phyloP scores from a whole-genome alignment of 1,284 basidiomycete species.

The Coniferiporia weirii region DNA sequence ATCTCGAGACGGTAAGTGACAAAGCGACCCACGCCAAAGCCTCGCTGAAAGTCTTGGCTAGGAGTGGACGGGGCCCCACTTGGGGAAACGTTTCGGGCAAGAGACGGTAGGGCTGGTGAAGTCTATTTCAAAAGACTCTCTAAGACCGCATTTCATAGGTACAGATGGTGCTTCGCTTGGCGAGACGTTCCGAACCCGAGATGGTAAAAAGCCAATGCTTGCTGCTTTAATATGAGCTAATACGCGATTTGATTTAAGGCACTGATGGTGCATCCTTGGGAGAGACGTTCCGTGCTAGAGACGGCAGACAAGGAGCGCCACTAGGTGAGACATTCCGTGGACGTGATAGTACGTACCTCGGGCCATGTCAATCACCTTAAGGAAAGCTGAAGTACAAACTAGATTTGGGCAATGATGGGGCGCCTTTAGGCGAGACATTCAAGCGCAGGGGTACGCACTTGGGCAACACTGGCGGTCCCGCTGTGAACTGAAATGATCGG shows the following conservation, averaged over 20 bases:
- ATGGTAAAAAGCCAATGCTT: neutral
- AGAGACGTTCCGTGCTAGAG: too few species aligned
- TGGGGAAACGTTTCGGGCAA: slow-evolving; percentile 4
- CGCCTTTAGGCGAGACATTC: too few species aligned
- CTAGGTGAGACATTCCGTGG: too few species aligned
- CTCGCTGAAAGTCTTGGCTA: neutral
- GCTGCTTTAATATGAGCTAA: neutral
- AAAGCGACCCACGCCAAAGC: neutral
- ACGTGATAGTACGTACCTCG: too few species aligned
- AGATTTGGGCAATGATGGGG: too few species aligned
- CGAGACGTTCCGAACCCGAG: slow-evolving; percentile 13
- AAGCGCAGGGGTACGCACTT: too few species aligned
- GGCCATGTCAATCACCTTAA: too few species aligned
- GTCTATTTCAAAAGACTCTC: neutral
- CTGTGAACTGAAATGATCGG: neutral
- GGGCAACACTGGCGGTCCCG: too few species aligned
- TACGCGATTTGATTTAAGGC: too few species aligned
- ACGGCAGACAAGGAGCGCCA: too few species aligned
- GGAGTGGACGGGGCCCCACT: neutral
- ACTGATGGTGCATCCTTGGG: too few species aligned
- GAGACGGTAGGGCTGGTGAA: neutral
- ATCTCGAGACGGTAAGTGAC: neutral
- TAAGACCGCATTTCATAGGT: neutral
- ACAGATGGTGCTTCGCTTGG: slow-evolving; percentile 4
- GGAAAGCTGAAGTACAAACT: too few species aligned